Conservation (phyloP, 169 alveolate species). For the Cryptosporidium baileyi region DNA sequence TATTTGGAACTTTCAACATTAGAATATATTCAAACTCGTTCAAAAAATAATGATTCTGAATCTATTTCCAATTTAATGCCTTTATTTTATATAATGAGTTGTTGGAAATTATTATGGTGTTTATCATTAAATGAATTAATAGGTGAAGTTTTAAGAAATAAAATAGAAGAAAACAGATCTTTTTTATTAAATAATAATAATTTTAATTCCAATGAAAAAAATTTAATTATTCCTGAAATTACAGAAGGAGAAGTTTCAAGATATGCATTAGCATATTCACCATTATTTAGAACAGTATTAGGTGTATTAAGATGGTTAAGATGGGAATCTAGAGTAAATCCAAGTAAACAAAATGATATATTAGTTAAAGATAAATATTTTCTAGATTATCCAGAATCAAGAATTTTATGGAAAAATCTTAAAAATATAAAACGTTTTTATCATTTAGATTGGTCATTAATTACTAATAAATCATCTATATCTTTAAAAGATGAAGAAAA, state of each 20-base stretch:
- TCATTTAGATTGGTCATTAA: constrained; percentile 44
- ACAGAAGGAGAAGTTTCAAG: constrained; percentile 58
- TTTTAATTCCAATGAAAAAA: neutral
- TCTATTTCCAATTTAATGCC: constrained; percentile 1
- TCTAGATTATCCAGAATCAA: constrained; percentile 48
- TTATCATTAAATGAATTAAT: constrained; percentile 48
- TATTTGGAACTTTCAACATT: constrained; percentile 36
- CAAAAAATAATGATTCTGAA: neutral
- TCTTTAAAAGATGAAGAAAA: constrained; percentile 13
- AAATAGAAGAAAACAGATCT: neutral
- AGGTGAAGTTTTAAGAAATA: constrained; percentile 43
- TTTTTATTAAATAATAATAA: neutral
- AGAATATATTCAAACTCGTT: constrained; percentile 22
- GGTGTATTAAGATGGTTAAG: constrained; percentile 59
- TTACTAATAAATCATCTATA: neutral
- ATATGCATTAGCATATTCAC: constrained; percentile 62
- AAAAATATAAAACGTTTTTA: constrained; percentile 24
- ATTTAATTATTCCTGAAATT: constrained; percentile 33
- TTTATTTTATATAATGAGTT: constrained; percentile 30
- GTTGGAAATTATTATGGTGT: constrained; percentile 66
- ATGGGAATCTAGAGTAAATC: constrained; percentile 64
- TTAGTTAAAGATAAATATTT: constrained; percentile 3
- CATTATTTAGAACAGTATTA: constrained; percentile 36
- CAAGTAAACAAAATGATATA: neutral
- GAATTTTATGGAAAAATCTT: neutral